These are phyloP conservation scores for Daedalea quercina DNA, from an alignment of 768 basidiomycete genomes.

Conservation along the genomic window DNA sequence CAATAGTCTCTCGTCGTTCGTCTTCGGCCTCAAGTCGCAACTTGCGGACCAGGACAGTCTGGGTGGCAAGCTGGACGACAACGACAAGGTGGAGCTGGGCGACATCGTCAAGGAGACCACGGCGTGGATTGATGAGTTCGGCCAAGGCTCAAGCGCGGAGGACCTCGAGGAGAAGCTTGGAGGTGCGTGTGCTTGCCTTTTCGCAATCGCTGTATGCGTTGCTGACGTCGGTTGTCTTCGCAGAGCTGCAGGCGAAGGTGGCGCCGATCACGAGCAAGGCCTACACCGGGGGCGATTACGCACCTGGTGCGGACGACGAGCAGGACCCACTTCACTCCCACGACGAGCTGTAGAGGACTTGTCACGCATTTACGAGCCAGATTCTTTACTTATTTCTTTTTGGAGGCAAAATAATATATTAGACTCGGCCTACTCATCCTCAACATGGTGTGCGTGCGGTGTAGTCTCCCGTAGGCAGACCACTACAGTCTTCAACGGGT, in stretches of 20 bases:
- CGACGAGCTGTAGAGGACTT: conserved; percentile 33
- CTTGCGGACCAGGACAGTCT: conserved; percentile 84
- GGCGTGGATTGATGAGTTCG: conserved; percentile 90
- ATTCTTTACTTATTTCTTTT: neutral
- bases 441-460: too few relatives aligned
- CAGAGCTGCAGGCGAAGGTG: conserved; percentile 63
- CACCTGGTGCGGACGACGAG: conserved; percentile 26
- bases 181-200: conserved; percentile 35
- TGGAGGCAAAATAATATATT: conserved; percentile 1
- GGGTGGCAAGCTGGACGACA: conserved; percentile 79
- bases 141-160: conserved; percentile 69
- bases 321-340: conserved; percentile 34
- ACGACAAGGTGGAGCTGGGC: conserved; percentile 81
- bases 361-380: neutral
- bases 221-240: conserved; percentile 6
- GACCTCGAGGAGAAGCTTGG: conserved; percentile 90
- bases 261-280: conserved; percentile 86
- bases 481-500: too few relatives aligned
- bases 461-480: too few relatives aligned
- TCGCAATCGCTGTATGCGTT: conserved; percentile 34
- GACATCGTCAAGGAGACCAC: conserved; percentile 81
- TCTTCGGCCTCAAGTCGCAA: conserved; percentile 87
- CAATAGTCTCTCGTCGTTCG: conserved; percentile 74
- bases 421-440: neutral
- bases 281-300: conserved; percentile 35